Evolutionary conservation across 1,139 yeast genomes (phyloP), one percentile per base, ranked within the genome.

Genomic region (Nematodospora anomalae): DNA sequence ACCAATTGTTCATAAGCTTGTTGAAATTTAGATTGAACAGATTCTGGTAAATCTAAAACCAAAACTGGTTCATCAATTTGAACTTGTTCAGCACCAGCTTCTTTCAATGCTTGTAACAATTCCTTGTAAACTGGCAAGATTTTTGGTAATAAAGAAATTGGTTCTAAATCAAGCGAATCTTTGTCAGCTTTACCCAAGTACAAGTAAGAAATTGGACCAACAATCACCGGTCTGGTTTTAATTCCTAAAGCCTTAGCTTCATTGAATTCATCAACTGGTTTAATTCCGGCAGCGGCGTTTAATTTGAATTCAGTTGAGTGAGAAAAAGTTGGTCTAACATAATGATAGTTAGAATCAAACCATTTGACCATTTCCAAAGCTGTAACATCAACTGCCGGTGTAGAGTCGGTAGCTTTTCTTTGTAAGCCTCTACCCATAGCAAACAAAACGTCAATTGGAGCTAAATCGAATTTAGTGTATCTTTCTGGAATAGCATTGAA

Each of bases 361-460:
- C 98, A 92, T 79, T 92, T 92, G 57, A 92, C 98, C 98, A 92
- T 92, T 80, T 92, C 98, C 69, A 88, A 80, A 57, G 98, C 98
- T 51, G 97, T 92, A 46, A 92, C 98, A 70, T 94, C 98, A 55
- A 92, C 96, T 52, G 95, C 95, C 53, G 84, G 78, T 46, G 81
- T 66, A 53, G 90, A 64, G 54, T 85, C 96, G 52, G 94, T 85
- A 53, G 95, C 96, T 71, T 85, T 83, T 74, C 94, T 87, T 79
- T 94, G 98, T 67, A 92, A 80, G 82, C 98, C 98, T 81, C 98
- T 89, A 71, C 97, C 98, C 98, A 92, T 94, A 61, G 98, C 98
- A 66, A 92, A 92, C 61, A 87, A 74, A 49, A 89, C 88, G 70
- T 92, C 98, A 57, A 92, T 77, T 65, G 90, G 83, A 50, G 90